Base-by-base conservation (phyloP, 2,329 filamentous ascomycete genomes). In the Fusarium odoratissimum region DNA sequence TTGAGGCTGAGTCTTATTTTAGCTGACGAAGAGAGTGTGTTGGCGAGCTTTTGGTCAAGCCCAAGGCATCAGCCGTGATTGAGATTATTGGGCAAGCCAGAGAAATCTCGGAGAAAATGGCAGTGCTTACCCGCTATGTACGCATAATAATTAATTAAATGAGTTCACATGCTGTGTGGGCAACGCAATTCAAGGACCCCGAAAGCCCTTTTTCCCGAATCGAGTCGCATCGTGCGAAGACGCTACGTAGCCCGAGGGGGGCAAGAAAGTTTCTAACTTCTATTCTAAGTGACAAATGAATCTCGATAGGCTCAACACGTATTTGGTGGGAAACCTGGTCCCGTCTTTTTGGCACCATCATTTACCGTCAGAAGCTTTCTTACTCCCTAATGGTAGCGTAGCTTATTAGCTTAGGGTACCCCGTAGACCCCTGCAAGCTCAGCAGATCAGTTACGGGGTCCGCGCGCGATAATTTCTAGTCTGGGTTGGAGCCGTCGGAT, bases 361-460 rank as follows among this genome's bases (percentile, higher is more conserved):
- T 19, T 10, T 2, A 23, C 30, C 19, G 30, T 33, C 11, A 49
- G 46, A 23, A 19, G 30, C 16, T 33, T 49, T 49, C 30, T 23
- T 19, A 12, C 46, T 33, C 8, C 16, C 30, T 0, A 10, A 4
- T 0, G 8, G 17, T 49, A 49, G 46, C 16, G n/a, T 16, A 10
- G 2, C 3, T 8, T 5, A 1, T 5, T 49, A 49, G 48, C 48
- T 12, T 7, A 25, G n/a, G 46, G 2, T 33, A 13, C 30, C 46
- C n/a, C 30, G n/a, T 33, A 33, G 16, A 13, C 14, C 30, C 37
- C 30, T 23, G 46, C 46, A 51, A 51, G 30, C 46, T 49, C 30
- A 51, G 30, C 48, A 51, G 30, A 51, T 51, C 48, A 35, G 30
- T 11, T 35, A 51, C 48, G 48, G 48, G 48, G 48, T 25, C 48